Conservation (phyloP, 495 filamentous ascomycete species). For the Tetracladium marchalianum region DNA sequence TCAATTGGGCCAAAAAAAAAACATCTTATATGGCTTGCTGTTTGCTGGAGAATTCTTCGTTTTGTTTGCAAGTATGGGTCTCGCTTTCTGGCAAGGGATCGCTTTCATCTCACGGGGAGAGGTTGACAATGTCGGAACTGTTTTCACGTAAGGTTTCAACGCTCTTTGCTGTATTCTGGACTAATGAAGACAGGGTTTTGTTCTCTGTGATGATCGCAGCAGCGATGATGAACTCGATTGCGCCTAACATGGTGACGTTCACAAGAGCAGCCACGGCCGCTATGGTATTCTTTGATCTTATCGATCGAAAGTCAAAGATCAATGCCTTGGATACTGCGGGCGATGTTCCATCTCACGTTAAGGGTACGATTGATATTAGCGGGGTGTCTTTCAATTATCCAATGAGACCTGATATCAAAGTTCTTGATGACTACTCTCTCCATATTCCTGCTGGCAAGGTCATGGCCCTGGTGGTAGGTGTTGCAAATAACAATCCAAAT, state of each 20-base stretch:
- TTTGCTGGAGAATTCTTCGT: too few relatives aligned
- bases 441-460: constrained; percentile 43
- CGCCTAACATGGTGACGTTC: constrained; percentile 21
- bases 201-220: constrained; percentile 17
- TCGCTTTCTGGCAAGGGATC: constrained; percentile 59
- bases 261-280: constrained; percentile 23
- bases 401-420: constrained; percentile 44
- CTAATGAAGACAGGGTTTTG: background rate
- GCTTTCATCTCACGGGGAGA: constrained; percentile 30
- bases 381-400: constrained; percentile 53
- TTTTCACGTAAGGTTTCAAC: too few relatives aligned
- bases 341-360: constrained; percentile 24
- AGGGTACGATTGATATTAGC: constrained; percentile 37
- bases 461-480: constrained; percentile 51
- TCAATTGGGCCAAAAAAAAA: constrained; percentile 44
- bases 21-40: too few relatives aligned
- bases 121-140: too few relatives aligned
- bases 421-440: constrained; percentile 39
- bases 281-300: constrained; percentile 30
- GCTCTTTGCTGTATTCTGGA: too few relatives aligned
- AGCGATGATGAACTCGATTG: constrained; percentile 23
- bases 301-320: constrained; percentile 41
- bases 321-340: constrained; percentile 31
- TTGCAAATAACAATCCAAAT: too few relatives aligned
- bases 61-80: constrained; percentile 37